These are phyloP conservation scores for Aspergillus cejpii DNA, from an alignment of 2,329 filamentous ascomycete genomes.

Conservation along the genomic window DNA sequence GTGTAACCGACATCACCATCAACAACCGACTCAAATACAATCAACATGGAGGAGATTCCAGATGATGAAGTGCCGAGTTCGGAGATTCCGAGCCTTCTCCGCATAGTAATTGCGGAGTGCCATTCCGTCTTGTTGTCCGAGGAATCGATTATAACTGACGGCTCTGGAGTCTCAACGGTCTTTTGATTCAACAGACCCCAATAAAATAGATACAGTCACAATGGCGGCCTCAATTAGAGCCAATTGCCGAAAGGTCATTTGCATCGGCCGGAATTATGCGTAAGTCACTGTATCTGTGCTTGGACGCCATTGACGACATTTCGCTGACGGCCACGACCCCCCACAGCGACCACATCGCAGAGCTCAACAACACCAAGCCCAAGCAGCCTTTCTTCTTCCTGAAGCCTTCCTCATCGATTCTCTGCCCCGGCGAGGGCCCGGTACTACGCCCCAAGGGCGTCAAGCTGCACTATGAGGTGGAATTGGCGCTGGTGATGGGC, in stretches of 20 bases:
- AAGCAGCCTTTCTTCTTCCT: constrained; percentile 99
- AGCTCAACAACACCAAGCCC: constrained; percentile 78
- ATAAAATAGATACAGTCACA: constrained; percentile 1
- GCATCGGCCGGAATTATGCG: constrained; percentile 96
- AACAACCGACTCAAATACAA: constrained; percentile 7
- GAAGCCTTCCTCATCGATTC: constrained; percentile 82
- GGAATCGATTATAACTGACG: not conserved
- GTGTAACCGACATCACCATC: constrained; percentile 15
- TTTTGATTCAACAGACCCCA: not conserved
- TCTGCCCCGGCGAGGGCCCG: constrained; percentile 69
- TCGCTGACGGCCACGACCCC: constrained; percentile 3
- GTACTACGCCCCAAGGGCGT: constrained; percentile 77
- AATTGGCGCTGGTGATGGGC: constrained; percentile 83
- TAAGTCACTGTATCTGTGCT: constrained; percentile 42
- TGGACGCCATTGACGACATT: not conserved
- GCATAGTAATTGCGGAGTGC: constrained; percentile 20
- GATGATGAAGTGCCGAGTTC: constrained; percentile 14
- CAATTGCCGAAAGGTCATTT: constrained; percentile 69
- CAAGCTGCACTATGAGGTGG: constrained; percentile 88
- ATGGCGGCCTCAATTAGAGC: constrained; percentile 44
- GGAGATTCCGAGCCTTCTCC: constrained; percentile 23
- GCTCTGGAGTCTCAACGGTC: not conserved
- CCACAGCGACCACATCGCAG: constrained; percentile 77
- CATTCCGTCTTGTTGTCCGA: constrained; percentile 10
- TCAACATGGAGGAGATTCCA: not conserved